Conservation (phyloP, 2,329 filamentous ascomycete genomes). For the Hymenoscyphus occultus region DNA sequence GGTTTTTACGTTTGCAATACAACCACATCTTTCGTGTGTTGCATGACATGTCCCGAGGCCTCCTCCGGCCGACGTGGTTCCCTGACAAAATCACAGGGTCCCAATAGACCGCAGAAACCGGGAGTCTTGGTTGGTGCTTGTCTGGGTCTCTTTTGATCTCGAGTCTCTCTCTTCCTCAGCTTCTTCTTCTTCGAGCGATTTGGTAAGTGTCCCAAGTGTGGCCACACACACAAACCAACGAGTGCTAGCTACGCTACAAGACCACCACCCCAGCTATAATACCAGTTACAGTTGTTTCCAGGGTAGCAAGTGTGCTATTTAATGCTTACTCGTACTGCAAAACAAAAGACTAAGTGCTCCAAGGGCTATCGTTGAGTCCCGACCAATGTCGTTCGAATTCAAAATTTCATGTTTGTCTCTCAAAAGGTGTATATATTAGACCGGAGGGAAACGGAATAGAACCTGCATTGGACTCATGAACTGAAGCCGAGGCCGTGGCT, state of each 20-base stretch:
- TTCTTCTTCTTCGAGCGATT: not conserved
- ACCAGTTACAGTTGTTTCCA: not conserved
- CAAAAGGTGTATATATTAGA: not conserved
- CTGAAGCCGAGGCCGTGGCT: not conserved
- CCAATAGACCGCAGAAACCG: not conserved
- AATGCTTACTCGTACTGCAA: not conserved
- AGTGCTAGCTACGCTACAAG: not conserved
- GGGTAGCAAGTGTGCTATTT: not conserved
- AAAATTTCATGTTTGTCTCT: not conserved
- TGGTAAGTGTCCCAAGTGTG: not conserved
- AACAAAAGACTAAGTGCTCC: not conserved
- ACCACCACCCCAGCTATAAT: not conserved
- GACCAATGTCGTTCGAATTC: not conserved
- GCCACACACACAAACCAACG: not conserved
- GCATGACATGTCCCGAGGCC: not conserved
- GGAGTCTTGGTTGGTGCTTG: not conserved
- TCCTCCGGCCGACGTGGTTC: not conserved
- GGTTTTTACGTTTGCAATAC: not conserved
- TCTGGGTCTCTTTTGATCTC: not conserved
- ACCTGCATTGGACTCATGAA: not conserved
- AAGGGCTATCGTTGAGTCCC: not conserved
- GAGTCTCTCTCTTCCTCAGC: not conserved
- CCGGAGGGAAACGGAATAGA: not conserved
- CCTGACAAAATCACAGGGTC: not conserved
- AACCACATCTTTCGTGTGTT: not conserved